These are phyloP conservation scores for Xerocomus nothofagi DNA, from an alignment of 1,284 basidiomycete genomes.

Conservation along the genomic window DNA sequence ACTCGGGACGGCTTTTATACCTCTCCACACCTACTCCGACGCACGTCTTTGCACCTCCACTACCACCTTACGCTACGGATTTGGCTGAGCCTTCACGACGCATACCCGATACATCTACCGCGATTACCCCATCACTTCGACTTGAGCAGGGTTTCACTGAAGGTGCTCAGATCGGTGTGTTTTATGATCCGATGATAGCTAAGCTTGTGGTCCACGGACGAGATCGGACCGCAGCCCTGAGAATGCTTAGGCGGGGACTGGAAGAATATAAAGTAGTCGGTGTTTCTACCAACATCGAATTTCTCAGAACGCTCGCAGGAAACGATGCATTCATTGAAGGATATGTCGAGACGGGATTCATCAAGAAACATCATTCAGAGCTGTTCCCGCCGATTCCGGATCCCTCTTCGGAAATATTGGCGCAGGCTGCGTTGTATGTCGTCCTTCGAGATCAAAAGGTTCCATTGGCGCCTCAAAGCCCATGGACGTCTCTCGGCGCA, in stretches of 20 bases:
- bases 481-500: conserved; percentile 70
- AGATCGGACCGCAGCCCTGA: conserved; percentile 84
- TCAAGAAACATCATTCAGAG: conserved; percentile 80
- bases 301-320: conserved; percentile 75
- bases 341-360: conserved; percentile 94
- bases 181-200: conserved; percentile 94
- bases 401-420: conserved; percentile 64
- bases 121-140: conserved; percentile 65
- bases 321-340: conserved; percentile 76
- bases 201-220: conserved; percentile 90
- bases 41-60: conserved; percentile 55
- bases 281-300: conserved; percentile 89
- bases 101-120: conserved; percentile 39
- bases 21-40: conserved; percentile 75
- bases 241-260: conserved; percentile 76
- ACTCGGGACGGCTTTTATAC: conserved; percentile 82
- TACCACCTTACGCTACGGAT: conserved; percentile 25
- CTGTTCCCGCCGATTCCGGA: conserved; percentile 66
- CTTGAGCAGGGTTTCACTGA: conserved; percentile 90
- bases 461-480: conserved; percentile 31
- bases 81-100: conserved; percentile 37
- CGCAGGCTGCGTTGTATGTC: conserved; percentile 78
- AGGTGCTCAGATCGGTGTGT: conserved; percentile 87
- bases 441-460: conserved; percentile 61
- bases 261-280: conserved; percentile 91